Base-by-base conservation (phyloP, 495 filamentous ascomycete species). In the Aspergillus sclerotioniger region DNA sequence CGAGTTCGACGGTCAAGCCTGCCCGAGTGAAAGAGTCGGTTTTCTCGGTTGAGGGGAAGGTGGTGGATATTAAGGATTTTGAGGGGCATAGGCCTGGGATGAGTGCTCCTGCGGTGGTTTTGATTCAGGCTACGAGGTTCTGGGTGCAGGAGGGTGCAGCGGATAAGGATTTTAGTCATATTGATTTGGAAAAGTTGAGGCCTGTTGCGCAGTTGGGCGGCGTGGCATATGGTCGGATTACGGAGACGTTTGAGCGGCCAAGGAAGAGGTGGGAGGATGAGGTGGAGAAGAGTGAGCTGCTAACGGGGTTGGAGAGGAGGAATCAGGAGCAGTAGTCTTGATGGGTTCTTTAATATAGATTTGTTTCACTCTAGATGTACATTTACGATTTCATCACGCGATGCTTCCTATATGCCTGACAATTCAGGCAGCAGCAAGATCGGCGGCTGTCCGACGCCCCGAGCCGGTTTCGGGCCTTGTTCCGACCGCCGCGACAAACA, bases 121-220 rank as follows among this genome's bases (percentile, higher is more conserved):
- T 95, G 44, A 76, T 96, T 10, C 90, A 96, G 74, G 92, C 91
- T 3, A 83, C 85, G 35, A 73, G 83, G 28, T 96, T 96, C 63
- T 93, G 90, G 89, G 89, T 86, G 6, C 75, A 90, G 54, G 88
- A 94, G 66, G 91, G 92, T 66, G 88, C 89, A 8, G 69, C 91
- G 1, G 86, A 92, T 69, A 82, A 84, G 64, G 84, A 88, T 8
- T 80, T 74, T 52, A 90, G 84, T 53, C 60, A 88, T 58, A 80
- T 96, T 50, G 86, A 92, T 70, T 77, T 88, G n/a, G 80, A 76
- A 44, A 71, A 87, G 31, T 62, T 96, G 55, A 77, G 79, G 51
- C 92, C 92, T 3, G 75, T 93, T 35, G 80, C 77, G 44, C 82
- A 93, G 49, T 59, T 96, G 20, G 92, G 91, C 0, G 92, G 91